Percentiles rank a stretch among this genome's conserved stretches.
Conservation (phyloP, 148 eudicot species). For the Silene uniflora region DNA sequence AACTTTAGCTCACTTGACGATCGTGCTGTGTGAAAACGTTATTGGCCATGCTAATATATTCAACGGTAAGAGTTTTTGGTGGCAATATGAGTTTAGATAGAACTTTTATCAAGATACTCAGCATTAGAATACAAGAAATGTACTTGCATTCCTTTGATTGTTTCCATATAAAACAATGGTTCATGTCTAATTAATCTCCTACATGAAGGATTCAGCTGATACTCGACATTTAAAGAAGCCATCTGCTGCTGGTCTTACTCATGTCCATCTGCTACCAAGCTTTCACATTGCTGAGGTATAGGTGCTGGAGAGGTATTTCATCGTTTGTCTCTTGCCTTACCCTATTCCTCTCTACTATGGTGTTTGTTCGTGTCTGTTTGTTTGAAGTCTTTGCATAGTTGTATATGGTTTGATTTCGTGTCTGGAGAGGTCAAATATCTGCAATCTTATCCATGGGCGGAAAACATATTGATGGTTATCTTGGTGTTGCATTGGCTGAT, state of each 20-base stretch:
- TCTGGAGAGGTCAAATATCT: too few relatives aligned
- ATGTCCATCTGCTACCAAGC: conserved; percentile 88
- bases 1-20: neutral
- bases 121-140: neutral
- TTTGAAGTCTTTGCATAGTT: neutral
- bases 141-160: neutral
- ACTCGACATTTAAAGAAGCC: conserved; percentile 72
- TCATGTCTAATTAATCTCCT: conserved; percentile 5
- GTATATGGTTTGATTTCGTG: neutral
- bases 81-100: neutral
- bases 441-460: too few relatives aligned
- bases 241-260: conserved; percentile 87
- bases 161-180: neutral
- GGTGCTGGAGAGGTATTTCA: conserved; percentile 38
- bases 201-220: conserved; percentile 77
- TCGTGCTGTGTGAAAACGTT: neutral
- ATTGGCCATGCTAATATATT: neutral
- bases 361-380: neutral
- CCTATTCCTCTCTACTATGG: neutral
- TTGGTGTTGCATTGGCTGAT: neutral
- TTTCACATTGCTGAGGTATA: conserved; percentile 78
- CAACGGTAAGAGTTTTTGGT: neutral
- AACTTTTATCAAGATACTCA: neutral
- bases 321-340: neutral
- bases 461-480: neutral